Percentiles rank a stretch among this genome's conserved stretches.
phyloP scores from a whole-genome alignment of 352 stramenopile species.

The Pythium chondricola region DNA sequence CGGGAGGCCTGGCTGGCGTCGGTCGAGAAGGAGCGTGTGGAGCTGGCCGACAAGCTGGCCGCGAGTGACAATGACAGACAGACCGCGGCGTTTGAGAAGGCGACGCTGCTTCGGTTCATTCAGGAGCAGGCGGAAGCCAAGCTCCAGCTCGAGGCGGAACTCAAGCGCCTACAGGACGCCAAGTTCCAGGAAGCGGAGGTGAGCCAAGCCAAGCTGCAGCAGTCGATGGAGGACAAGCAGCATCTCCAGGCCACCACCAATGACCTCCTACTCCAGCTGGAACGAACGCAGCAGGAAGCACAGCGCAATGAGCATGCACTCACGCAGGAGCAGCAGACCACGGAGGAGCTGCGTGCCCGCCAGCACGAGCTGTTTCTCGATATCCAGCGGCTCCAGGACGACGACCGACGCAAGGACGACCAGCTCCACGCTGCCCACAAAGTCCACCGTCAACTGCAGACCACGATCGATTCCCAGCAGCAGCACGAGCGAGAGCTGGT shows the following conservation, averaged over 20 bases:
- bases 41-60: slow-evolving; percentile 39
- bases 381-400: slow-evolving; percentile 25
- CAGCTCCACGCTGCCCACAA: slow-evolving; percentile 47
- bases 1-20: slow-evolving; percentile 42
- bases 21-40: slow-evolving; percentile 47
- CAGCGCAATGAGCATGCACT: slow-evolving; percentile 21
- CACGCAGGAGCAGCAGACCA: slow-evolving; percentile 30
- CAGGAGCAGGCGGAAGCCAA: slow-evolving; percentile 69
- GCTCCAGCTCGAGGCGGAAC: slow-evolving; percentile 45
- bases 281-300: slow-evolving; percentile 23
- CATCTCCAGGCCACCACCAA: slow-evolving; percentile 29
- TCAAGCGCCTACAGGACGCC: slow-evolving; percentile 45
- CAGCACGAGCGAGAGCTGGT: slow-evolving; percentile 19
- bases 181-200: slow-evolving; percentile 24
- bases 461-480: slow-evolving; percentile 29
- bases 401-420: slow-evolving; percentile 31
- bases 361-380: slow-evolving; percentile 30
- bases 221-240: slow-evolving; percentile 37
- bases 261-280: slow-evolving; percentile 22
- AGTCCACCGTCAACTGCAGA: slow-evolving; percentile 45
- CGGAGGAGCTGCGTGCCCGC: slow-evolving; percentile 24
- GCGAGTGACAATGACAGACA: slow-evolving; percentile 34
- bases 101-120: slow-evolving; percentile 67
- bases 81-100: slow-evolving; percentile 61
- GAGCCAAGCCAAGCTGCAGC: slow-evolving; percentile 31